Base-by-base conservation (phyloP, 495 filamentous ascomycete species). In the Evansstolkia leycettana region DNA sequence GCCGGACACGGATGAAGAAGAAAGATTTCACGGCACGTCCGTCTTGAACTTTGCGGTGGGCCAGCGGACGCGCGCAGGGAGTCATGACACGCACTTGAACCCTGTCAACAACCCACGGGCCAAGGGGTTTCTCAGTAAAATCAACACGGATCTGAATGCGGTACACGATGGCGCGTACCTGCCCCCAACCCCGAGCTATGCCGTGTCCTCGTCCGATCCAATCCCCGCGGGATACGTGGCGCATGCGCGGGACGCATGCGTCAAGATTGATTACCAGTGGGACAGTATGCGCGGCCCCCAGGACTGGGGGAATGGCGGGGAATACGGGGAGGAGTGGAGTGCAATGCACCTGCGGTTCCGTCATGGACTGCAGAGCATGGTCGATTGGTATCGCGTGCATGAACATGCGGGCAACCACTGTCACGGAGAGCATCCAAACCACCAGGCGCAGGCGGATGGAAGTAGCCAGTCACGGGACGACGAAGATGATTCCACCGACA, bases 321-420 rank as follows among this genome's bases (percentile, higher is more conserved):
- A 81, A 15, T 82, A 83, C 40, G 86, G 82, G 0, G 90, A 99
- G 50, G 90, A 96, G 58, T 99, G 90, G 90, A 80, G 84, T 25
- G 55, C 69, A 2, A 95, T 99, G 89, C 92, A 96, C 52, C 79
- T 75, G 48, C 71, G 90, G 14, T 90, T 96, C 39, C 70, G 82
- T 20, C 72, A 68, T 40, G 88, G 88, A 1, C 55, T 93, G 34
- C 71, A 79, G 34, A 65, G 70, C 11, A 70, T 96, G 65, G 59
- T 96, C 1, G 59, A 73, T 31, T 94, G 85, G 85, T 95, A 95
- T 43, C 70, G 74, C 37, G 59, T 69, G 34, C 70, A 78, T 19
- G 64, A 69, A 32, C 43, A 33, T n/a, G 3, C 14, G 29, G 27
- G 12, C 27, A 5, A 29, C 27, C 24, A 26, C 24, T 11, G 7